Conservation (phyloP, 192 early-diverging fungal species). For the Gorgonomyces haynaldii region DNA sequence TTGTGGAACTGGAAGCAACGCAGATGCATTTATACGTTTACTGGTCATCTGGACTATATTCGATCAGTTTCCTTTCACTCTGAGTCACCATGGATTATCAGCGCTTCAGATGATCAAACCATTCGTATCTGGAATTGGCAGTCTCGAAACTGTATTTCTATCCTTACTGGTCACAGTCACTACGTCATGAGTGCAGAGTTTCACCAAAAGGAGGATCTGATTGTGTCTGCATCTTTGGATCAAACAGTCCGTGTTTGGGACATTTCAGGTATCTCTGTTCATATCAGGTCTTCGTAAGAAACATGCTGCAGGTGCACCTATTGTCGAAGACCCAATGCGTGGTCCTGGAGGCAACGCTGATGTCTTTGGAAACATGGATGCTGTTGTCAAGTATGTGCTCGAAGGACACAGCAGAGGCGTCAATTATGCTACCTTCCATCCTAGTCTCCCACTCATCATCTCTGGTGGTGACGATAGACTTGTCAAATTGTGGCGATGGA, state of each 20-base stretch:
- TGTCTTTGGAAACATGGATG: conserved; percentile 93
- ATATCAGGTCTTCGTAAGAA: conserved; percentile 64
- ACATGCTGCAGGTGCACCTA: conserved; percentile 51
- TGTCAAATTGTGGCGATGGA: conserved; percentile 98
- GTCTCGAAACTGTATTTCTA: conserved; percentile 91
- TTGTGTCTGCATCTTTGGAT: conserved; percentile 92
- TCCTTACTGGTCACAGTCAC: conserved; percentile 96
- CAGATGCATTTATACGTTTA: conserved; percentile 91
- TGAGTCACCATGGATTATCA: conserved; percentile 97
- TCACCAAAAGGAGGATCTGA: conserved; percentile 94
- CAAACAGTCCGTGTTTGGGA: conserved; percentile 99
- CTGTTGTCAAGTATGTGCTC: conserved; percentile 93
- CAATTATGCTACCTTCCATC: conserved; percentile 98
- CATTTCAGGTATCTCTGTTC: conserved; percentile 60
- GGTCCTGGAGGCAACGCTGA: conserved; percentile 64
- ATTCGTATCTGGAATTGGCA: conserved; percentile 99
- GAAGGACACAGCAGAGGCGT: conserved; percentile 96
- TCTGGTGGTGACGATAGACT: conserved; percentile 96
- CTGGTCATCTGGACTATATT: conserved; percentile 97
- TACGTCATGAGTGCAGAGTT: conserved; percentile 99
- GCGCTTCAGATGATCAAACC: conserved; percentile 94
- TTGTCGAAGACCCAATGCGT: conserved; percentile 14
- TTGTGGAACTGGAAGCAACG: conserved; percentile 99
- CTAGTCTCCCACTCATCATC: conserved; percentile 88
- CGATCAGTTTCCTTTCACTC: conserved; percentile 95